phyloP scores from a whole-genome alignment of 257 asterid genomes.

The Penstemon newberryi region DNA sequence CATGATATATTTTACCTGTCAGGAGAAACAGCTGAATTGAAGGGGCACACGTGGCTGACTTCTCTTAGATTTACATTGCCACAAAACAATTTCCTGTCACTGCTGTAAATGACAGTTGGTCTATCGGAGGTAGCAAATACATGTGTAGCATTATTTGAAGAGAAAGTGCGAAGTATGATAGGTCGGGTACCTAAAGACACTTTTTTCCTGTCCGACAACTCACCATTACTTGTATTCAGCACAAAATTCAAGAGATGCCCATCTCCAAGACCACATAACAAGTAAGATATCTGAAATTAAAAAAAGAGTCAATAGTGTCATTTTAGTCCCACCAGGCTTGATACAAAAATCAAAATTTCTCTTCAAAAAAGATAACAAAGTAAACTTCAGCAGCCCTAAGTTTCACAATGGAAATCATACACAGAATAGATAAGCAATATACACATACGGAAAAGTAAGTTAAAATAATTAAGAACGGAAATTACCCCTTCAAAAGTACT shows the following conservation, averaged over 20 bases:
- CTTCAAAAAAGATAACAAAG: no score
- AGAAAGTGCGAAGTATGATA: slow-evolving; percentile 84
- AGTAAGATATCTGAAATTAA: slow-evolving; percentile 74
- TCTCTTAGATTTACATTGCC: slow-evolving; percentile 90
- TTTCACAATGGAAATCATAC: slow-evolving; percentile 1
- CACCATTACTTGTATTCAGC: slow-evolving; percentile 27
- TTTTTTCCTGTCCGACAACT: slow-evolving; percentile 83
- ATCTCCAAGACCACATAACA: slow-evolving; percentile 96
- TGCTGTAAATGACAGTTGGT: slow-evolving; percentile 52
- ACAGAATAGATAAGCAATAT: not conserved
- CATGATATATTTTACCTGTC: slow-evolving; percentile 59
- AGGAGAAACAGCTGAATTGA: slow-evolving; percentile 96
- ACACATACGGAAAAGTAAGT: not conserved
- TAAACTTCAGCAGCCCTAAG: not conserved
- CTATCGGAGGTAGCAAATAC: slow-evolving; percentile 81
- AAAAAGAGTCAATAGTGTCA: slow-evolving; percentile 18
- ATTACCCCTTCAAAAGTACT: slow-evolving; percentile 97
- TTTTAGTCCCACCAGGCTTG: not conserved
- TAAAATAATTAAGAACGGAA: slow-evolving; percentile 23
- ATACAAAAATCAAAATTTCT: no score
- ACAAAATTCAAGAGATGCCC: slow-evolving; percentile 89
- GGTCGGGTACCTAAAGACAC: slow-evolving; percentile 95
- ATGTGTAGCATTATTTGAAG: slow-evolving; percentile 81
- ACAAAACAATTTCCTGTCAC: slow-evolving; percentile 88
- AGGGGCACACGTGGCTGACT: slow-evolving; percentile 93